Base-by-base conservation (phyloP, 2,329 filamentous ascomycete species). In the Curvularia spicifera region DNA sequence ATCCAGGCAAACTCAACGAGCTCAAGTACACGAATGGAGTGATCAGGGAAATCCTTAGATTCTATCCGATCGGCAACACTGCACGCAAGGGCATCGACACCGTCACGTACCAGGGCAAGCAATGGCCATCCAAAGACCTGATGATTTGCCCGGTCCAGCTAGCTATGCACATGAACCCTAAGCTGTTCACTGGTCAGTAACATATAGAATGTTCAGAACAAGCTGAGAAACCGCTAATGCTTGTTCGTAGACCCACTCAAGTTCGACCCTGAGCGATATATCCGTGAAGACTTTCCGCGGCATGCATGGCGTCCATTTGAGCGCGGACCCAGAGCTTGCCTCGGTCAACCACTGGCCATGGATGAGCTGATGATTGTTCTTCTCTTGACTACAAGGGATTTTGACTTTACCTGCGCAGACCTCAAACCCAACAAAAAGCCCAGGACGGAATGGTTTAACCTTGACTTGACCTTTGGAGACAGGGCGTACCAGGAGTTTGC, bases 261-360 rank as follows among this genome's bases (percentile, higher is more conserved):
- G 5, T 76, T 74, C 53, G 69, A 73, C 43, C 73, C 79, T 0
- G 71, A 79, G 33, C 72, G 73, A 1, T 79, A 72, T 29, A 51
- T 75, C 22, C 80, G 82, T 33, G 62, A 71, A 56, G 78, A 64
- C 69, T 78, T 65, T 68, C 75, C 20, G 46, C 79, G 81, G 49
- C 79, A 80, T 53, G 83, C 83, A 0, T 87, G 79, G 78, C 79
- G 84, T 8, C 78, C 82, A 0, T 88, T 88, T 68, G 83, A 84
- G 63, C 77, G 80, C 54, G 85, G 85, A 0, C 78, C 80, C 2
- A 71, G 85, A 12, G 83, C 82, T 51, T 88, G 85, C 64, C 80
- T 87, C n/a, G 85, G 84, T 1, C 83, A 86, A 68, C 81, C 83
- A 61, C 75, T 87, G 44, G 84, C 81, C 0, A 79, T 82, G 71